These are phyloP conservation scores for Ogataea glucozyma DNA, from an alignment of 805 yeast genomes.

Conservation along the genomic window DNA sequence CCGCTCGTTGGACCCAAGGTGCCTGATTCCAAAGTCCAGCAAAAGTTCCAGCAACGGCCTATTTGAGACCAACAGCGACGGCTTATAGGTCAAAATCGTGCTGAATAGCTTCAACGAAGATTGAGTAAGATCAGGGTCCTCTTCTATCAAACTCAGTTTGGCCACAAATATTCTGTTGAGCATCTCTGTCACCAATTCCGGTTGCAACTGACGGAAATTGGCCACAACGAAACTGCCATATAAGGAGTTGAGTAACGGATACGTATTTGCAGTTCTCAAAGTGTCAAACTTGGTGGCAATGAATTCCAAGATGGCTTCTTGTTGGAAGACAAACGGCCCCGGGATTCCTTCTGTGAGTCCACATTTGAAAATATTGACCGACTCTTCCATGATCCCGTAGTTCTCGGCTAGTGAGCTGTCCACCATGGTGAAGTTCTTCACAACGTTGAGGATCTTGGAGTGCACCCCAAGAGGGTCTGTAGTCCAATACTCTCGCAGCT, in stretches of 20 bases:
- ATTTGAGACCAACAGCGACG: constrained; percentile 44
- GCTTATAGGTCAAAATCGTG: constrained; percentile 49
- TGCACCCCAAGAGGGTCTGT: constrained; percentile 50
- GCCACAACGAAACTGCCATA: constrained; percentile 46
- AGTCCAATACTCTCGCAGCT: constrained; percentile 46
- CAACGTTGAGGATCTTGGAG: constrained; percentile 39
- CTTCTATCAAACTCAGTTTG: constrained; percentile 37
- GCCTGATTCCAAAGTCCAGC: constrained; percentile 39
- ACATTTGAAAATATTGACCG: constrained; percentile 59
- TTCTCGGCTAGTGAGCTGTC: constrained; percentile 41
- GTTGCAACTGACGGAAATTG: constrained; percentile 34
- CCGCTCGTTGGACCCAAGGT: constrained; percentile 51
- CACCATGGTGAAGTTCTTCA: constrained; percentile 45
- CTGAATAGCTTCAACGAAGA: constrained; percentile 52
- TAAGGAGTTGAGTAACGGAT: constrained; percentile 47
- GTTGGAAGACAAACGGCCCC: constrained; percentile 65
- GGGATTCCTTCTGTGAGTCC: constrained; percentile 64
- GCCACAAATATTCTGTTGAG: constrained; percentile 41
- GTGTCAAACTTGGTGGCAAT: constrained; percentile 36
- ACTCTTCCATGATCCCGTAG: constrained; percentile 57
- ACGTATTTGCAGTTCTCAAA: constrained; percentile 33
- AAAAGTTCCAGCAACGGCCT: constrained; percentile 22
- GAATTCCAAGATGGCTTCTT: constrained; percentile 43
- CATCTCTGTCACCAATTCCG: constrained; percentile 38
- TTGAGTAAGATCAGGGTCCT: constrained; percentile 63